Evolutionary conservation across 75 land plant species (phyloP), one percentile per base, ranked within the genome.

Genomic region (Ceratopteris richardii): DNA sequence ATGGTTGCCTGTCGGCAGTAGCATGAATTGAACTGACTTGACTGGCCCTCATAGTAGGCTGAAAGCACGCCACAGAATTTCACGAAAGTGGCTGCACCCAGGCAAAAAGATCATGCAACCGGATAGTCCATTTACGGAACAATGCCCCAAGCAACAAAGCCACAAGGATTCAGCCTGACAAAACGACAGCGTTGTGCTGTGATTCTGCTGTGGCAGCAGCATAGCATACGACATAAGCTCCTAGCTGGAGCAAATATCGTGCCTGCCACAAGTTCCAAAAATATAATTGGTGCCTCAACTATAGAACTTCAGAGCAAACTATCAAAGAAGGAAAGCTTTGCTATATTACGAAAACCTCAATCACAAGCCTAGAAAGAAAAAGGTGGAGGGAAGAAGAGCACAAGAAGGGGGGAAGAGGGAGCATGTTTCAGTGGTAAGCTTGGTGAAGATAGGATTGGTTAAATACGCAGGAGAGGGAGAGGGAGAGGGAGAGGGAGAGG

Each of bases 141-240:
- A 74, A 43, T 60, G 85, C 71, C 87, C 65, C 78, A 68, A 28
- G 57, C 73, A 61, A 58, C 62, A 71, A 71, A 83, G 73, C 82
- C 81, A 80, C 78, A 73, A 52, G 64, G 76, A 72, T 76, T 63
- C 74, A 85, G 70, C 76, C 90, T 80, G 72, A 85, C 70, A 78
- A 57, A 54, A 63, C 66, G 77, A 67, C 68, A 63, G 74, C 64
- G 52, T 69, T 70, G 83, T 66, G 69, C 81, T 65, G 66, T 50
- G 51, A 57, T 52, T n/a, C n/a, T n/a, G n/a, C n/a, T n/a, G 73
- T 74, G 67, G 37, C 70, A 70, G 80, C 81, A 80, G 69, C 61
- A 82, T 90, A 89, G 95, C 79, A 84, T 89, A 89, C 95, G 90
- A 89, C 95, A 89, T 89, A 78, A 74, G 95, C 95, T 86, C 95